phyloP scores from a whole-genome alignment of 345 rosid species.

The Brassica rapa region DNA sequence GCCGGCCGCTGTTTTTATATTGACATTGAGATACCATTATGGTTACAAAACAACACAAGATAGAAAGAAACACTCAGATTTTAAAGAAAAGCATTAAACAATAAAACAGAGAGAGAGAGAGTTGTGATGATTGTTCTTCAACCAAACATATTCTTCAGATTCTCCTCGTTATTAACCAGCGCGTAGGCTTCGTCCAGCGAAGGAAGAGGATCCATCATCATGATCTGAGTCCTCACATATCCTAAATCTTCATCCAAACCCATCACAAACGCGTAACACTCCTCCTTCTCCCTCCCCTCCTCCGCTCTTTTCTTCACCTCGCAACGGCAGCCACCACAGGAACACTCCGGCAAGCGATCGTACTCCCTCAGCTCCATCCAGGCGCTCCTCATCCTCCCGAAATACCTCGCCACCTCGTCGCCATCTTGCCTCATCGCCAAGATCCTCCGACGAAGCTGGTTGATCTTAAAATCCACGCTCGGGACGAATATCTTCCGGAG shows the following conservation, averaged over 20 bases:
- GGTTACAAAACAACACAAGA: no score
- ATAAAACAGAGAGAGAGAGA: no score
- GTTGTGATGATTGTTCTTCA: no score
- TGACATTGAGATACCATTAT: no score
- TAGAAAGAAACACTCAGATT: no score
- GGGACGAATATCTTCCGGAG: neutral
- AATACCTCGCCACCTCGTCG: neutral
- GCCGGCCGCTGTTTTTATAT: no score
- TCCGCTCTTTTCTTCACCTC: neutral
- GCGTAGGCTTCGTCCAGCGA: neutral
- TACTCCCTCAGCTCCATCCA: conserved; percentile 12
- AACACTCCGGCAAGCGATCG: neutral
- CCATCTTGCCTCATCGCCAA: neutral
- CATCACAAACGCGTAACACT: conserved; percentile 10
- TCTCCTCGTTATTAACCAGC: neutral
- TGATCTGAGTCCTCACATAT: neutral
- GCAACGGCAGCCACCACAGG: neutral
- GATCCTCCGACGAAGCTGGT: conserved; percentile 1
- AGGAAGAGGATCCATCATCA: conserved; percentile 16
- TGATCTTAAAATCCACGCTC: neutral
- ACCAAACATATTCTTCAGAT: no score
- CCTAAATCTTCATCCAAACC: neutral
- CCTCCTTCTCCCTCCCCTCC: conserved; percentile 23
- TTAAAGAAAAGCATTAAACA: no score
- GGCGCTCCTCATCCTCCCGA: neutral